phyloP scores from a whole-genome alignment of 768 basidiomycete genomes.

The Leccinum uliginosum region DNA sequence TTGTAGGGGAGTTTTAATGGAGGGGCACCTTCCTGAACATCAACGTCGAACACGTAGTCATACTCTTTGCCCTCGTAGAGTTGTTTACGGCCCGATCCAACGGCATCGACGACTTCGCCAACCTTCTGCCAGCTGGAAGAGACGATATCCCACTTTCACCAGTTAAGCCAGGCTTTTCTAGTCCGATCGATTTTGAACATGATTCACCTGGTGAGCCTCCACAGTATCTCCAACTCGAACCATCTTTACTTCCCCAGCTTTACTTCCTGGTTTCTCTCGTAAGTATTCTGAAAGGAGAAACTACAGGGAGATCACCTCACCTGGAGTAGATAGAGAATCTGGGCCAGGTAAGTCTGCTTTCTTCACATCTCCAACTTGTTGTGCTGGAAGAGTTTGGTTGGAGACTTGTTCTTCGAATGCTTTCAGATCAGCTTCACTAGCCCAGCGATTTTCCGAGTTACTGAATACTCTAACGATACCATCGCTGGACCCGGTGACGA shows the following conservation, averaged over 20 bases:
- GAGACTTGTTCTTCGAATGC: conserved; percentile 74
- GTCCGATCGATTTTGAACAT: neutral
- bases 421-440: conserved; percentile 57
- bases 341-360: conserved; percentile 82
- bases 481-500: conserved; percentile 90
- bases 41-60: conserved; percentile 99
- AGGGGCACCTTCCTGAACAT: conserved; percentile 88
- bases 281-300: neutral
- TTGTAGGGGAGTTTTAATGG: conserved; percentile 95
- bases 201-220: conserved; percentile 82
- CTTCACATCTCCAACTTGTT: conserved; percentile 90
- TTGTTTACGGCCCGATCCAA: conserved; percentile 85
- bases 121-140: conserved; percentile 82
- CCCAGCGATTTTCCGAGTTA: conserved; percentile 66
- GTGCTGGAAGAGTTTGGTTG: conserved; percentile 73
- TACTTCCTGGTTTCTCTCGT: conserved; percentile 57
- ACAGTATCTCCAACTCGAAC: conserved; percentile 73
- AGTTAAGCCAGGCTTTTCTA: neutral
- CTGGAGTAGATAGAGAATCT: conserved; percentile 74
- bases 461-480: conserved; percentile 85
- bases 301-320: conserved; percentile 49
- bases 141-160: conserved; percentile 71
- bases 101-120: conserved; percentile 93
- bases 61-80: conserved; percentile 93
- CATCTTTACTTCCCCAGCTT: conserved; percentile 92